Evolutionary conservation across 75 land plant genomes (phyloP).

Genomic region (Sequoiadendron giganteum): DNA sequence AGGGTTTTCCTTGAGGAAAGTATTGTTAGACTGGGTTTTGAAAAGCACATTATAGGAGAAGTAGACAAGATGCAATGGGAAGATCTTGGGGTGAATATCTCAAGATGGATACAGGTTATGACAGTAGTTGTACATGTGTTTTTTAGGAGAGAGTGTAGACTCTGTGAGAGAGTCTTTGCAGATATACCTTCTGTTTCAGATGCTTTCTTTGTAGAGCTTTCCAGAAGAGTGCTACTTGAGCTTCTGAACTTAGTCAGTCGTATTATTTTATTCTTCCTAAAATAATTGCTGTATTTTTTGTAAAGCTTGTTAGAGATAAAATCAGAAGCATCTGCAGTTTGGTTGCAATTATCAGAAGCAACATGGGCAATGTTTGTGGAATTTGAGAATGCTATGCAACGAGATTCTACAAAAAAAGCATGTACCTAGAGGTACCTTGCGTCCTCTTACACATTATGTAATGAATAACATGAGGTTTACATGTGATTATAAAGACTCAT

Average conservation of each 20-base stretch:
- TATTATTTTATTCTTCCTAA: slow-evolving; percentile 29
- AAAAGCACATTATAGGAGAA: too few species aligned
- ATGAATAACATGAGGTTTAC: slow-evolving; percentile 72
- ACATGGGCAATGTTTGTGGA: slow-evolving; percentile 48
- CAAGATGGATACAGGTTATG: too few species aligned
- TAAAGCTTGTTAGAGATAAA: slow-evolving; percentile 22
- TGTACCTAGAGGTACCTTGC: slow-evolving; percentile 72
- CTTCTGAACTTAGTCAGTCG: slow-evolving; percentile 22
- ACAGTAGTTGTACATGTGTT: slow-evolving; percentile 22
- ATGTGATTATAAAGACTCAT: slow-evolving; percentile 44
- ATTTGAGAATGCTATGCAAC: slow-evolving; percentile 59
- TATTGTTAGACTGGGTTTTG: slow-evolving; percentile 62
- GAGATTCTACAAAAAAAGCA: slow-evolving; percentile 41
- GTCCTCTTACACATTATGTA: slow-evolving; percentile 74
- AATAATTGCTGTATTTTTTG: slow-evolving; percentile 20
- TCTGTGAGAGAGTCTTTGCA: slow-evolving; percentile 49
- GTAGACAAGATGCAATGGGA: too few species aligned
- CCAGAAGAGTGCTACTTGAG: slow-evolving; percentile 20
- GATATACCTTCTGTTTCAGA: slow-evolving; percentile 15
- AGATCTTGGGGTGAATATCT: too few species aligned
- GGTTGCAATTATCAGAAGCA: slow-evolving; percentile 53
- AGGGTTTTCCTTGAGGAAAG: slow-evolving; percentile 69
- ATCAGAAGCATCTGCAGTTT: slow-evolving; percentile 29
- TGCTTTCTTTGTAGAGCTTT: slow-evolving; percentile 39
- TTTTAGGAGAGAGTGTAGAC: slow-evolving; percentile 51